These are phyloP conservation scores for Rhodofomes roseus DNA, from an alignment of 1,284 basidiomycete species.

Conservation along the genomic window DNA sequence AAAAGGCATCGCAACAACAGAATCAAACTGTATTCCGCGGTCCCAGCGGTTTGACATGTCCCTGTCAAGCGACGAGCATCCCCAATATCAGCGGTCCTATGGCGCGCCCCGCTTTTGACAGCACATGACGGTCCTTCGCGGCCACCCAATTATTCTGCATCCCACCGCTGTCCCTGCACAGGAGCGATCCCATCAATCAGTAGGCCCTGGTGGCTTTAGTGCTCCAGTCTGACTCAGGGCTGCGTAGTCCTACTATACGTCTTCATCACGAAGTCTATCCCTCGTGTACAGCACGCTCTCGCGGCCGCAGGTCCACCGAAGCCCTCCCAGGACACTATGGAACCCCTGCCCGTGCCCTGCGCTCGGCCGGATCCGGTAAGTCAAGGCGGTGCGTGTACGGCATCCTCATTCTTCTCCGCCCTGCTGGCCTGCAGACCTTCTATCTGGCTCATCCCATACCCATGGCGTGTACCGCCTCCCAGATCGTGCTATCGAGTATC, in stretches of 20 bases:
- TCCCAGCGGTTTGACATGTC: not conserved
- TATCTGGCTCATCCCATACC: not conserved
- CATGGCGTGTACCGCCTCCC: not conserved
- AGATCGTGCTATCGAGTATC: not conserved
- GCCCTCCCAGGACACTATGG: not conserved
- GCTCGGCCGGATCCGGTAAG: constrained; percentile 5
- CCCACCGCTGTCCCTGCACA: not conserved
- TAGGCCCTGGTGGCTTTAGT: not conserved
- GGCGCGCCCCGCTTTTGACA: not conserved
- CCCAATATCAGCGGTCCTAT: not conserved
- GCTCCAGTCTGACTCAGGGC: not conserved
- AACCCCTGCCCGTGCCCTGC: not conserved
- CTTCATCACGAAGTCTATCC: constrained; percentile 6
- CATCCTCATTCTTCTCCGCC: constrained; percentile 5
- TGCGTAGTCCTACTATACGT: not conserved
- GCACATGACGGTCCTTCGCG: constrained; percentile 4
- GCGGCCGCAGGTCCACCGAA: not conserved
- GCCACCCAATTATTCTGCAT: not conserved
- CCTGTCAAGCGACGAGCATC: not conserved
- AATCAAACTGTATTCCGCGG: constrained; percentile 1
- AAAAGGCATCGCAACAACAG: not conserved
- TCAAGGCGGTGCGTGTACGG: constrained; percentile 4
- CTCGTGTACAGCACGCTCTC: constrained; percentile 7
- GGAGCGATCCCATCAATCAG: not conserved
- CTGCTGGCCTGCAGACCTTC: not conserved